A percentile compares a stretch with the other conserved stretches of the same genome.
Conservation (phyloP, 2,329 filamentous ascomycete species). For the Apiospora hydei region DNA sequence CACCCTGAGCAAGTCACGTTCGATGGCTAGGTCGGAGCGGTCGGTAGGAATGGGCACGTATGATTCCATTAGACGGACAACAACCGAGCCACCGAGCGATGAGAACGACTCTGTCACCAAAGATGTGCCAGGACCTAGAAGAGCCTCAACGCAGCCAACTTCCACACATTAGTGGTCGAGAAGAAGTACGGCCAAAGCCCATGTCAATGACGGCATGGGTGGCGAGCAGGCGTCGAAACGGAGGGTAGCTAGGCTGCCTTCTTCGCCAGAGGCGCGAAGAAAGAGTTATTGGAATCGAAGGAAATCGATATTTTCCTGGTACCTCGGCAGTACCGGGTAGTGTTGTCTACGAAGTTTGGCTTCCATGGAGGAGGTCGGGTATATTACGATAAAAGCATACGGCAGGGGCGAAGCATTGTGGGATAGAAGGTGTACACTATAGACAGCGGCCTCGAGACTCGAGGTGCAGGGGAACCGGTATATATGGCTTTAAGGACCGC, state of each 20-base stretch:
- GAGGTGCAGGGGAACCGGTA: neutral
- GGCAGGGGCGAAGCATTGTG: neutral
- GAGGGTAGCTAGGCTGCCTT: neutral
- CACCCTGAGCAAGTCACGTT: slow-evolving; percentile 19
- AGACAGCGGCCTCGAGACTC: neutral
- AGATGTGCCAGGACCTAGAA: slow-evolving; percentile 28
- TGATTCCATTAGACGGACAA: slow-evolving; percentile 35
- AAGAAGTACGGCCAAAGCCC: slow-evolving; percentile 22
- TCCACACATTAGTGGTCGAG: slow-evolving; percentile 36
- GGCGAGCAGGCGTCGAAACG: neutral
- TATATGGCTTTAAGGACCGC: slow-evolving; percentile 13
- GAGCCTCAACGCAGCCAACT: slow-evolving; percentile 36
- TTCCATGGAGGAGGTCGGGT: neutral
- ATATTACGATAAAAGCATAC: neutral
- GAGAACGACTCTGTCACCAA: slow-evolving; percentile 28
- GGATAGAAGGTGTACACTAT: slow-evolving; percentile 18
- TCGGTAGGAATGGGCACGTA: slow-evolving; percentile 29
- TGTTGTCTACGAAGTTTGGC: neutral
- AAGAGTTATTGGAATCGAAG: neutral
- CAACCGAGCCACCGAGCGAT: slow-evolving; percentile 28
- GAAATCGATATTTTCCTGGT: neutral
- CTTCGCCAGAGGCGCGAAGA: neutral
- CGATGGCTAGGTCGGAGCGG: slow-evolving; percentile 34
- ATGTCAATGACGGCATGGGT: neutral
- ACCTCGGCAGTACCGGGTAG: slow-evolving; percentile 8